These are phyloP conservation scores for Curvularia hawaiiensis DNA, from an alignment of 2,329 filamentous ascomycete genomes.

Conservation along the genomic window DNA sequence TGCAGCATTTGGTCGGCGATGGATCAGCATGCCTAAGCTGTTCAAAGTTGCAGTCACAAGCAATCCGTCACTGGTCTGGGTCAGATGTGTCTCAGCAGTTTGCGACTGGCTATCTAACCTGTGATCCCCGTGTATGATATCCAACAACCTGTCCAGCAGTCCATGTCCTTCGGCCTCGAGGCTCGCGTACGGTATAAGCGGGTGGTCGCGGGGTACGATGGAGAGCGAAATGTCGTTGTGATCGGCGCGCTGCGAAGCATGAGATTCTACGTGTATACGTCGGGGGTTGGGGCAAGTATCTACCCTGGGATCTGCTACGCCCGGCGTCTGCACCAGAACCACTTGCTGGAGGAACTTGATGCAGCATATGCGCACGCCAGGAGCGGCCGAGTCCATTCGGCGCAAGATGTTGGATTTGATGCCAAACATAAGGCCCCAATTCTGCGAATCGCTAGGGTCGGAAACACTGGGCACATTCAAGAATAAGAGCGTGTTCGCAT, in stretches of 20 bases:
- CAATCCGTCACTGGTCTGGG: conserved; percentile 72
- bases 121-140: conserved; percentile 82
- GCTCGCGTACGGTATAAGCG: conserved; percentile 76
- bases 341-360: conserved; percentile 97
- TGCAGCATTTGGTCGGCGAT: conserved; percentile 78
- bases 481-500: conserved; percentile 40
- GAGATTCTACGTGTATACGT: conserved; percentile 23
- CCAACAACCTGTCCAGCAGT: conserved; percentile 84
- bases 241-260: conserved; percentile 65
- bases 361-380: conserved; percentile 86
- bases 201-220: conserved; percentile 82
- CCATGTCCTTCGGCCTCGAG: conserved; percentile 94
- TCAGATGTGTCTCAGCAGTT: conserved; percentile 29
- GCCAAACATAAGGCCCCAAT: conserved; percentile 85
- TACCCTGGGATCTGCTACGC: conserved; percentile 83
- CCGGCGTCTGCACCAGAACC: conserved; percentile 89
- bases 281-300: conserved; percentile 34
- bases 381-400: conserved; percentile 80
- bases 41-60: conserved; percentile 92
- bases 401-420: conserved; percentile 90
- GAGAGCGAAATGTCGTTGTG: conserved; percentile 84
- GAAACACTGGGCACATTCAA: conserved; percentile 69
- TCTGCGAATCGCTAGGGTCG: conserved; percentile 77
- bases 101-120: conserved; percentile 62
- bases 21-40: conserved; percentile 80